phyloP scores from a whole-genome alignment of 352 stramenopile genomes.

The Phytophthora pinifolia region DNA sequence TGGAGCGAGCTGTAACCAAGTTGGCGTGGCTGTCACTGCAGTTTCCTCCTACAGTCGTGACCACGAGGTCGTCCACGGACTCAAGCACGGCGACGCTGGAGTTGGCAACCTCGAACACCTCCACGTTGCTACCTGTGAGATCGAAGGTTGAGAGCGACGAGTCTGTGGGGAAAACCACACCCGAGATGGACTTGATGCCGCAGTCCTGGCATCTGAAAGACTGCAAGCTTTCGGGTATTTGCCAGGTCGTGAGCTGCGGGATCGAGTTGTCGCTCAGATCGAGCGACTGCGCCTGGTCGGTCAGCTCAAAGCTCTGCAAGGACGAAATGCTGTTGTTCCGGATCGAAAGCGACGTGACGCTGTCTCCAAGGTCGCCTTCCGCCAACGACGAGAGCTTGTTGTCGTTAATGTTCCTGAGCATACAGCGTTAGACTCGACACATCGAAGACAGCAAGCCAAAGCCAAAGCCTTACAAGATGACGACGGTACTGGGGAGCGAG shows the following conservation, averaged over 20 bases:
- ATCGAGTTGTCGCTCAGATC: slow-evolving; percentile 41
- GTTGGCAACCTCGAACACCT: slow-evolving; percentile 34
- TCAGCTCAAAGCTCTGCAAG: slow-evolving; percentile 28
- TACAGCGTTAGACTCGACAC: slow-evolving; percentile 1
- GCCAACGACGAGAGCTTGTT: slow-evolving; percentile 22
- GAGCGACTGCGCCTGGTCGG: slow-evolving; percentile 18
- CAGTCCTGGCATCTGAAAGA: slow-evolving; percentile 37
- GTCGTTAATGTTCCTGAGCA: slow-evolving; percentile 25
- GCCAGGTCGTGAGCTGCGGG: slow-evolving; percentile 22
- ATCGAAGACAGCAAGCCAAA: neutral
- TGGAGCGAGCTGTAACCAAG: slow-evolving; percentile 19
- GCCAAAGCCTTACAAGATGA: slow-evolving; percentile 21
- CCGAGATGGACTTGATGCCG: slow-evolving; percentile 27
- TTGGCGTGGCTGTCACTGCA: slow-evolving; percentile 31
- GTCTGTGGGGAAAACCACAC: slow-evolving; percentile 27
- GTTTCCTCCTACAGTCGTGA: slow-evolving; percentile 26
- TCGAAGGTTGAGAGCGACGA: slow-evolving; percentile 32
- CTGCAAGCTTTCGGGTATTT: slow-evolving; percentile 34
- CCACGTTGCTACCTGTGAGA: slow-evolving; percentile 31
- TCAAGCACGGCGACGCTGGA: slow-evolving; percentile 33
- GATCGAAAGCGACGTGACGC: slow-evolving; percentile 34
- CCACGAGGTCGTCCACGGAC: slow-evolving; percentile 26
- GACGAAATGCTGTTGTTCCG: slow-evolving; percentile 41
- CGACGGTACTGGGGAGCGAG: slow-evolving; percentile 26
- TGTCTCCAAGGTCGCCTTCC: slow-evolving; percentile 19